A percentile compares a stretch with the other conserved stretches of the same genome.
Conservation (phyloP, 257 asterid species). For the Haberlea rhodopensis region DNA sequence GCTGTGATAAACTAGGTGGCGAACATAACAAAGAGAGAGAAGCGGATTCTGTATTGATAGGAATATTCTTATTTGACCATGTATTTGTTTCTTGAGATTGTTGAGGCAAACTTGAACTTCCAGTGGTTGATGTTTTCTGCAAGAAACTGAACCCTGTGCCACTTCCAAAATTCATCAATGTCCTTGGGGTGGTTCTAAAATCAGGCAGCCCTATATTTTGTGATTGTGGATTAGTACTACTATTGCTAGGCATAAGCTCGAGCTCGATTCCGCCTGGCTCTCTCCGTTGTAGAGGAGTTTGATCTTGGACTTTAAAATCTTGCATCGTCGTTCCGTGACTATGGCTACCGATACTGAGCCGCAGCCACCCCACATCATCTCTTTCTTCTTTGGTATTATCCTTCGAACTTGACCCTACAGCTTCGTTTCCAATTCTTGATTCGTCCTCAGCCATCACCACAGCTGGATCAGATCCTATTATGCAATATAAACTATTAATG, state of each 20-base stretch:
- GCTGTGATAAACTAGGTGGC: constrained; percentile 1
- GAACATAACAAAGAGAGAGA: constrained; percentile 27
- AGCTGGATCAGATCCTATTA: constrained; percentile 54
- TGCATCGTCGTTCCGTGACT: neutral
- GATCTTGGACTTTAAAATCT: constrained; percentile 5
- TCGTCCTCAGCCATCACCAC: constrained; percentile 65
- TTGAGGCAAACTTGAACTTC: constrained; percentile 27
- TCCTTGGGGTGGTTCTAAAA: constrained; percentile 34
- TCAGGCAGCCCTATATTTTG: constrained; percentile 24
- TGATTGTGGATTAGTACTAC: constrained; percentile 9
- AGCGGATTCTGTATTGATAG: constrained; percentile 24
- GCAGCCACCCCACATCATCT: constrained; percentile 61
- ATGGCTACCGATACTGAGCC: constrained; percentile 55
- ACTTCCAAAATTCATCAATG: constrained; percentile 24
- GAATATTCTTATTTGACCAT: constrained; percentile 51
- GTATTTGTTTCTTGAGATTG: constrained; percentile 35
- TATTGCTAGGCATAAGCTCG: constrained; percentile 46
- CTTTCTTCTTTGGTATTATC: constrained; percentile 16
- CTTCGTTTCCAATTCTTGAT: constrained; percentile 31
- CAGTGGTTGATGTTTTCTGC: constrained; percentile 29
- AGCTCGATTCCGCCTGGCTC: constrained; percentile 49
- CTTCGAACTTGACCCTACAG: constrained; percentile 35
- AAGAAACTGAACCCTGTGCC: constrained; percentile 29
- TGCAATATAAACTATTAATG: constrained; percentile 5
- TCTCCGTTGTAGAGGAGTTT: constrained; percentile 10